phyloP scores from a whole-genome alignment of 2,329 filamentous ascomycete genomes.

The Sclerotinia glacialis region DNA sequence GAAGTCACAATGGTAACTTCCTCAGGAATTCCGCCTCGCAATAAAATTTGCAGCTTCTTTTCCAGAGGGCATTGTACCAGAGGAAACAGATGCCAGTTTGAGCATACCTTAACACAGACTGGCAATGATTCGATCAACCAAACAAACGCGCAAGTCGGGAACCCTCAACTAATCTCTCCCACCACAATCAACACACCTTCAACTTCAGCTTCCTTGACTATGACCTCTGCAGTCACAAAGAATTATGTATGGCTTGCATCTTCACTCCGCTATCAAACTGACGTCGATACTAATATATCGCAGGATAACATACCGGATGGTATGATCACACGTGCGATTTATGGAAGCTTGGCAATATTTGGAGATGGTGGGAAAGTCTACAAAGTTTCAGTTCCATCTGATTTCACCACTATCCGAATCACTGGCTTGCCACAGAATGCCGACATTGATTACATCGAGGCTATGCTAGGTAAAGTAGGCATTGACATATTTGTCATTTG shows the following conservation, averaged over 20 bases:
- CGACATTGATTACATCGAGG: constrained; percentile 23
- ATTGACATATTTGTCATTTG: constrained; percentile 23
- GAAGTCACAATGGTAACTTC: not conserved
- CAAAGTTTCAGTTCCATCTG: constrained; percentile 33
- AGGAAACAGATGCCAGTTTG: not conserved
- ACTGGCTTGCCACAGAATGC: constrained; percentile 26
- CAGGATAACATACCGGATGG: not conserved
- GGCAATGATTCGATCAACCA: not conserved
- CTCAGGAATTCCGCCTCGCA: too few relatives aligned
- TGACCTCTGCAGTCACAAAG: not conserved
- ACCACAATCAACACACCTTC: not conserved
- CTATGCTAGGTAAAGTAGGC: constrained; percentile 26
- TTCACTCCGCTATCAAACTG: not conserved
- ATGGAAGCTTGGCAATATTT: constrained; percentile 30
- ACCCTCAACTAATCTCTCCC: not conserved
- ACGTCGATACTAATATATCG: not conserved
- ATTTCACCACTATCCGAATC: constrained; percentile 33
- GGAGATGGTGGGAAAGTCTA: constrained; percentile 29
- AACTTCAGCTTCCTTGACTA: too few relatives aligned
- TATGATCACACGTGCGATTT: constrained; percentile 28
- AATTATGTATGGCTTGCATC: not conserved
- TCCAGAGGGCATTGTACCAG: not conserved
- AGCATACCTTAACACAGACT: not conserved
- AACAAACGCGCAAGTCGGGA: not conserved
- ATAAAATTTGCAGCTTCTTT: not conserved